Base-by-base conservation (phyloP, 1,284 basidiomycete genomes). In the Trametes polyzona region DNA sequence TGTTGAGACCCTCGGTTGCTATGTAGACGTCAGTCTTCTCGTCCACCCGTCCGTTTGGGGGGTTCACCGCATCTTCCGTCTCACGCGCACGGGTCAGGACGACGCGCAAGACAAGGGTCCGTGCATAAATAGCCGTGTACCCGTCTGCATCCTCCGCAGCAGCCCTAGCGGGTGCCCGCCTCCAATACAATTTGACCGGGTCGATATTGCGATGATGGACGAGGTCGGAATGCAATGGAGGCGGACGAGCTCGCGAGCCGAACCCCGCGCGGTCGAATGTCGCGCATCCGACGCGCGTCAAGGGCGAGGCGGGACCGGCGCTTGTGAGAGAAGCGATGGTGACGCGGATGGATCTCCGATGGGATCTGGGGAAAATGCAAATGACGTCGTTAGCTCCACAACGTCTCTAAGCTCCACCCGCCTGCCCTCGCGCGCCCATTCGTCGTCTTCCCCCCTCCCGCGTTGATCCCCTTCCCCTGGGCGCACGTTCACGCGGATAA, bases 301-400 rank as follows among this genome's bases (percentile, higher is more conserved):
- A 29, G 52, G n/a, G 23, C 17, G n/a, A 36, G 16, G 30, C 27
- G 41, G 43, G 24, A 19, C 37, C 27, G 52, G 52, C 52, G 52
- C 44, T 35, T 54, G 37, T 10, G 48, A 12, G 23, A 42, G n/a
- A 26, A 12, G 3, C 42, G 29, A 52, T 36, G 54, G 54, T 63
- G 61, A 64, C 80, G 79, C 67, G 78, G 78, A 21, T 70, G 76
- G 73, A 81, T 81, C 71, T 74, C 78, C 69, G 80, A 77, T 33
- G 75, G 73, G 61, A 76, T 80, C 70, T 75, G 73, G 57, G 73
- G 72, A 47, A 47, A 53, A 56, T 55, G 55, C 63, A 65, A 69
- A 71, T 65, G 75, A 68, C 61, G 52, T 60, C 50, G 52, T 36
- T 27, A 27, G 58, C 61, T 57, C 61, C 61, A 63, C 61, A 53